A percentile compares a stretch with the other conserved stretches of the same genome.
Conservation (phyloP, 305 asterid species). For the Fraxinus velutina region DNA sequence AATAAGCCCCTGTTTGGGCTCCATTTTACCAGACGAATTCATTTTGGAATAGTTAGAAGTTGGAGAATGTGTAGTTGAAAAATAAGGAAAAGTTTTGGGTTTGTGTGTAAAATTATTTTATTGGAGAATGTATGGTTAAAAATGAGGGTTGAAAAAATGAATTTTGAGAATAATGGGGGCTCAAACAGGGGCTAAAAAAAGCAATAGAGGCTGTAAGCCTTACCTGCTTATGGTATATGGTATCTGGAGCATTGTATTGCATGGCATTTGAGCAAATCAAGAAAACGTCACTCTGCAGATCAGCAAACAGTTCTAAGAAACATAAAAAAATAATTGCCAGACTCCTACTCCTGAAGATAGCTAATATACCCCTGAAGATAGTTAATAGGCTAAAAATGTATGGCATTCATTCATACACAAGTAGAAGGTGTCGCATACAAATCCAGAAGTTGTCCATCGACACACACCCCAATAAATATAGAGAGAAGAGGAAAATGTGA, state of each 20-base stretch:
- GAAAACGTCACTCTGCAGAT: slow-evolving; percentile 71
- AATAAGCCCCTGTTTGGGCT: not conserved
- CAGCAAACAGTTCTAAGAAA: slow-evolving; percentile 13
- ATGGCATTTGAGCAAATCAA: slow-evolving; percentile 90
- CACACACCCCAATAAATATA: not conserved
- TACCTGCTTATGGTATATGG: slow-evolving; percentile 90
- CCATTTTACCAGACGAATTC: not conserved
- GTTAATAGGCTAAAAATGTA: not conserved
- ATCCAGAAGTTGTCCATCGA: not conserved
- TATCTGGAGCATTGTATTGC: slow-evolving; percentile 89
- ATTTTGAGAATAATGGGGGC: not conserved
- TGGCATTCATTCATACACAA: not conserved
- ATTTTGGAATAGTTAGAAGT: not conserved
- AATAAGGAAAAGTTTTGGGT: not conserved
- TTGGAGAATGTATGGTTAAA: not conserved
- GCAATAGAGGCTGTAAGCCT: not conserved
- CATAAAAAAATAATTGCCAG: not conserved
- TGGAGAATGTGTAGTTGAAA: not conserved
- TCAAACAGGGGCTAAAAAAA: not conserved
- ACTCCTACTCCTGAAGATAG: not conserved
- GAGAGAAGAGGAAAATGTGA: not conserved
- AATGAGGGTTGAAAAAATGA: not conserved
- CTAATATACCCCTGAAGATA: not conserved
- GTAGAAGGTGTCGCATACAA: not conserved
- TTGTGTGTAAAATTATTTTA: not conserved